Evolutionary conservation across 1,139 yeast genomes (phyloP).

Genomic region (Taphrina deformans): DNA sequence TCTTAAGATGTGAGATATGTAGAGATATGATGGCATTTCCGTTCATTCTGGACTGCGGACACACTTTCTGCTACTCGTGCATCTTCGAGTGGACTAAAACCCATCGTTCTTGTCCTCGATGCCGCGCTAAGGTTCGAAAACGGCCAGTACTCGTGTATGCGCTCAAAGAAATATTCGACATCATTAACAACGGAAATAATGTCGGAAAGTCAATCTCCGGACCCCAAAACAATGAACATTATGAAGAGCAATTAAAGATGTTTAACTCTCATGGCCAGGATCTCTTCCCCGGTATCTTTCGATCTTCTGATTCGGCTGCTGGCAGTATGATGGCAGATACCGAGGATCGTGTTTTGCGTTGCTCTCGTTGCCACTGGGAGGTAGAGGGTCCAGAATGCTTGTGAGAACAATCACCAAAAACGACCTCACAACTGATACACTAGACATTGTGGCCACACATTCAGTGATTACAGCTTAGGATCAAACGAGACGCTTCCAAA

Average conservation of each 20-base stretch:
- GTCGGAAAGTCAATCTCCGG: not conserved
- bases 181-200: not conserved
- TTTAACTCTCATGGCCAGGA: conserved; percentile 7
- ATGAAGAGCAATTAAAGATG: conserved; percentile 10
- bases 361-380: conserved; percentile 34
- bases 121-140: conserved; percentile 22
- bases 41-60: conserved; percentile 28
- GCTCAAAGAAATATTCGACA: conserved; percentile 26
- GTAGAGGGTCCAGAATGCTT: conserved; percentile 11
- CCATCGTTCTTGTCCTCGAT: conserved; percentile 33
- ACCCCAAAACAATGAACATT: not conserved
- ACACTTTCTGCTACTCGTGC: conserved; percentile 32
- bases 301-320: not conserved
- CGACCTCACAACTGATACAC: not conserved
- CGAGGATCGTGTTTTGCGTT: conserved; percentile 33
- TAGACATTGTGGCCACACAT: conserved; percentile 27
- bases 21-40: conserved; percentile 27
- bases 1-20: conserved; percentile 30
- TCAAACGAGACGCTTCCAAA: not conserved
- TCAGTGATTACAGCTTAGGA: not conserved
- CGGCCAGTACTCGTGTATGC: conserved; percentile 14
- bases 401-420: not conserved
- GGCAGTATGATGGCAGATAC: conserved; percentile 12
- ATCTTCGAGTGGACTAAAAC: conserved; percentile 29
- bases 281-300: conserved; percentile 27